These are phyloP conservation scores for Globisporangium takayamanum DNA, from an alignment of 352 stramenopile species.

Conservation along the genomic window DNA sequence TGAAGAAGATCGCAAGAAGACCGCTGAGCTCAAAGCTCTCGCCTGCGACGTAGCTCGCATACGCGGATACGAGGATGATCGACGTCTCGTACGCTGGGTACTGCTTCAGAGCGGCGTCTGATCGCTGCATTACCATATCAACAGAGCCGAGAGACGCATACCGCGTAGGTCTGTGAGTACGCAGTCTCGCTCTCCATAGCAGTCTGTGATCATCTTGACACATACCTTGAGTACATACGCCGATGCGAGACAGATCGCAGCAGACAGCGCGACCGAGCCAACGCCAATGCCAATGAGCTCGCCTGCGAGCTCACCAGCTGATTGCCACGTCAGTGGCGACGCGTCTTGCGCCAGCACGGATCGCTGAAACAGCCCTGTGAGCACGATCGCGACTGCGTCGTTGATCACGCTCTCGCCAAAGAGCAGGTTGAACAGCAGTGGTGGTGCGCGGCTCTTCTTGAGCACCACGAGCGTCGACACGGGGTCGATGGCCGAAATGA, in stretches of 20 bases:
- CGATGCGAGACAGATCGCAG: constrained; percentile 36
- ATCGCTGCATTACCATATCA: neutral
- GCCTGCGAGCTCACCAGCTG: too few relatives aligned
- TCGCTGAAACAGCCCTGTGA: constrained; percentile 46
- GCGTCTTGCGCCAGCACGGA: too few relatives aligned
- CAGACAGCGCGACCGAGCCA: constrained; percentile 44
- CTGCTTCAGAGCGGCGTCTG: constrained; percentile 9
- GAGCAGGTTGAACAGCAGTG: constrained; percentile 80
- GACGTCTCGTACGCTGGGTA: constrained; percentile 70
- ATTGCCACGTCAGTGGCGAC: too few relatives aligned
- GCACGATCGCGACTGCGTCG: constrained; percentile 48
- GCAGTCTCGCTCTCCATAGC: too few relatives aligned
- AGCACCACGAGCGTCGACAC: constrained; percentile 25
- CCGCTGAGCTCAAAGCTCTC: constrained; percentile 41
- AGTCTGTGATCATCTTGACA: too few relatives aligned
- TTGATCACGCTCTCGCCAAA: constrained; percentile 87
- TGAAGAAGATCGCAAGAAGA: constrained; percentile 85
- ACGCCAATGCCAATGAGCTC: constrained; percentile 35
- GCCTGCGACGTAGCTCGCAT: constrained; percentile 33
- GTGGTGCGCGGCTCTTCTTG: constrained; percentile 36
- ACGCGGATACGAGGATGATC: constrained; percentile 39
- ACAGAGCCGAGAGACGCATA: too few relatives aligned
- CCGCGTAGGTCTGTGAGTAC: too few relatives aligned
- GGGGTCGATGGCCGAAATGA: too few relatives aligned
- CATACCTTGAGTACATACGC: too few relatives aligned